These are phyloP conservation scores for Hemileia vastatrix DNA, from an alignment of 1,284 basidiomycete species.

Conservation along the genomic window DNA sequence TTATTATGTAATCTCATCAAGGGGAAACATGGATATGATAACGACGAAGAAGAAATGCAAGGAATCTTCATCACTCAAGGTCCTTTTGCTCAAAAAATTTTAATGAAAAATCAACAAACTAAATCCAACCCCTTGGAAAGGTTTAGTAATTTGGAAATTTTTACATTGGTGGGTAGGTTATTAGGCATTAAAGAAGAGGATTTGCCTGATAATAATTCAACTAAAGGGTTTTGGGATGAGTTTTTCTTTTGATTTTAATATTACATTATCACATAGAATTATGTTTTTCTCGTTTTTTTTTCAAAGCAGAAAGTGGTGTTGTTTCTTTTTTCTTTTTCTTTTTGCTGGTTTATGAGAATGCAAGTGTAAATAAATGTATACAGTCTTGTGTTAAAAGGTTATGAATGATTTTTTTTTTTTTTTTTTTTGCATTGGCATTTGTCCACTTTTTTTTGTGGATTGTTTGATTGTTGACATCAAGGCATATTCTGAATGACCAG, in stretches of 20 bases:
- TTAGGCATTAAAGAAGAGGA: background rate
- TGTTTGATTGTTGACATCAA: too few species aligned
- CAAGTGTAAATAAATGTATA: too few species aligned
- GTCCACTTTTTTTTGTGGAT: too few species aligned
- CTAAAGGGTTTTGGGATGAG: conserved; percentile 10
- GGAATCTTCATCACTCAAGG: conserved; percentile 14
- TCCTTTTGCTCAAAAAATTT: background rate
- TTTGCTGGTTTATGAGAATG: too few species aligned
- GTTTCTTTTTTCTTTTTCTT: too few species aligned
- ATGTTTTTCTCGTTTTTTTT: too few species aligned
- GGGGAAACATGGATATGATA: conserved; percentile 23
- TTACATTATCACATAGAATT: too few species aligned
- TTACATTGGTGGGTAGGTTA: conserved; percentile 8
- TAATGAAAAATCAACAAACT: background rate
- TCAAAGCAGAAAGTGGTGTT: too few species aligned
- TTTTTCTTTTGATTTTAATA: conserved; percentile 6
- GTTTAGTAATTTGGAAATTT: conserved; percentile 20
- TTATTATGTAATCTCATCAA: background rate
- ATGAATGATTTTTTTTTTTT: too few species aligned
- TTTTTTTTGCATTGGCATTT: too few species aligned
- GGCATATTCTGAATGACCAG: too few species aligned
- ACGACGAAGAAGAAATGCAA: conserved; percentile 8
- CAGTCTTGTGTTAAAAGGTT: too few species aligned
- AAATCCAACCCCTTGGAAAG: background rate
- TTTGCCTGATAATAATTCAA: conserved; percentile 9